Conservation (phyloP, 768 basidiomycete genomes). For the Suillus clintonianus region DNA sequence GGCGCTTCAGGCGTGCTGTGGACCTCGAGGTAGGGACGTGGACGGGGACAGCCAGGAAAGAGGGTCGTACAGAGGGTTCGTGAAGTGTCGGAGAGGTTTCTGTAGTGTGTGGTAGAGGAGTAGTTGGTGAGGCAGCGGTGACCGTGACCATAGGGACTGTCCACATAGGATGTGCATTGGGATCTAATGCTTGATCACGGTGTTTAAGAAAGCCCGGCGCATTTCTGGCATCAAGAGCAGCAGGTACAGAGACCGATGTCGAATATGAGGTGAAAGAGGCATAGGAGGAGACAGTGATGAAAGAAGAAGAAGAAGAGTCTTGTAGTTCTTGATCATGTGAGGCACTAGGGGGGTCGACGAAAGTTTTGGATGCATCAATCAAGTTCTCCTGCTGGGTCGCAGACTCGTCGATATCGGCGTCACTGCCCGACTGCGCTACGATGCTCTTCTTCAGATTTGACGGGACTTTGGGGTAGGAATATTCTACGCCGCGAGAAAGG, state of each 20-base stretch:
- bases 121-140: slow-evolving; percentile 1
- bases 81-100: slow-evolving; percentile 4
- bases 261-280: background rate
- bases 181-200: background rate
- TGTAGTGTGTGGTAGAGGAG: background rate
- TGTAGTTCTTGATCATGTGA: background rate
- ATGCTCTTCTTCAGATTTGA: background rate
- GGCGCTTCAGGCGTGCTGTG: slow-evolving; percentile 6
- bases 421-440: background rate
- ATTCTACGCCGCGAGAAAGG: background rate
- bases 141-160: slow-evolving; percentile 28
- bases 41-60: background rate
- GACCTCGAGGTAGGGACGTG: background rate
- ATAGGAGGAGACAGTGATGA: background rate
- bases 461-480: background rate
- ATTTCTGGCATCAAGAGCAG: background rate
- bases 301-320: slow-evolving; percentile 6
- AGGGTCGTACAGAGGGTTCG: background rate
- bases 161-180: slow-evolving; percentile 30
- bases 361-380: background rate
- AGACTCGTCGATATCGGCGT: background rate
- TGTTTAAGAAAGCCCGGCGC: background rate
- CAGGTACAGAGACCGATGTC: background rate
- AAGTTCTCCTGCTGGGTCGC: background rate
- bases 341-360: background rate